Evolutionary conservation across 2,329 filamentous ascomycete species (phyloP), one percentile per base, ranked within the genome.

Genomic region (Ceratocystis huliohia): DNA sequence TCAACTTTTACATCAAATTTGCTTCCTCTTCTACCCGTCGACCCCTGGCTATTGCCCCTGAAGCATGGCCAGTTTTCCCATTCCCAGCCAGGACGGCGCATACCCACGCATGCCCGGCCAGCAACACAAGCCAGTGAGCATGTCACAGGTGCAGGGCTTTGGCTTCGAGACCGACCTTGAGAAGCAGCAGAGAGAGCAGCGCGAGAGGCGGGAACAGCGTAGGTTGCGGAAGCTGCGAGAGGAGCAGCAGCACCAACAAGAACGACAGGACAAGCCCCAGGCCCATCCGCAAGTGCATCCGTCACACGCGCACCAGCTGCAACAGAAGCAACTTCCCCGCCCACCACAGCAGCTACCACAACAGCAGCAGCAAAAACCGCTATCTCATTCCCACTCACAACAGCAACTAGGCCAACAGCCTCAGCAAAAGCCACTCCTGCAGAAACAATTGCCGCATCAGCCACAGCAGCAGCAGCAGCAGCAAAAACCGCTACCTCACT

Each of bases 51-150:
- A 37, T n/a, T 33, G 56, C 28, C 56, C 56, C 56, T 59, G 28
- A 59, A 59, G 56, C 22, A 61, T 57, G 50, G 56, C 64, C 48
- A 61, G 61, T 45, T 59, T 48, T 53, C 48, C 30, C n/a, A 33
- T 48, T 44, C 48, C 30, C 45, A 28, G 63, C 48, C 66, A 67
- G 44, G 56, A 67, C 66, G 62, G 66, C 41, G 66, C 66, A 17
- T 67, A 67, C 45, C 66, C 66, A 41, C 62, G 63, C 15, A 48
- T 64, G 28, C 62, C 66, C 41, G 66, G 66, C n/a, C 65, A 64
- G 37, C 30, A 37, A 15, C 28, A 59, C 56, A 59, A 30, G n/a
- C 48, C 48, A 15, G n/a, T 45, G 2, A 64, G 61, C 30, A 59
- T 53, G 33, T 64, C 65, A 15, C 61, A 64, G 22, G 53, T 67